Base-by-base conservation (phyloP, 768 basidiomycete species). In the Suillus fuscotomentosus region DNA sequence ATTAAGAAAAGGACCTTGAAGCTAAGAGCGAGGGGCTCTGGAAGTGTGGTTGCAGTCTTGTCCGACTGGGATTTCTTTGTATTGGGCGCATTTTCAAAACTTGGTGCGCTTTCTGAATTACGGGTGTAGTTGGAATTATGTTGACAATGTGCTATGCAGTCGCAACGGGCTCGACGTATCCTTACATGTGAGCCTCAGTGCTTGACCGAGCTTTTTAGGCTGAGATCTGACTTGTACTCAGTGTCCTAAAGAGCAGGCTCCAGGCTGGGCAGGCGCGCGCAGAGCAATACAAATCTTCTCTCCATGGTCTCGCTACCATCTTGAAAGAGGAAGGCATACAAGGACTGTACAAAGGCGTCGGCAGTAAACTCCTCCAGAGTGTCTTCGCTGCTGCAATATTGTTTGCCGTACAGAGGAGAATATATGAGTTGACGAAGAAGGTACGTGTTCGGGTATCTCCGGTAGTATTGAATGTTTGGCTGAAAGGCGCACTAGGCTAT, bases 301-400 rank as follows among this genome's bases (percentile, higher is more conserved):
- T 91, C 11, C 84, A 91, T 66, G 95, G 92, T 3, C 76, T 97
- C n/a, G 75, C 87, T 36, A 86, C 87, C 39, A 95, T 97, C 71
- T 70, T 95, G 67, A 80, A 79, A 65, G 85, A 90, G 68, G 96
- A 97, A 71, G 94, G 91, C 2, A 67, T 91, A n/a, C 81, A 80
- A 69, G 95, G 95, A 2, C 75, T 97, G 24, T 97, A 97, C 81
- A 90, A 86, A 68, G 96, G 96, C 7, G 84, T 96, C 34, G 83
- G 83, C 15, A 92, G 89, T 71, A 99, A 99, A 79, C 86, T 99
- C 24, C 64, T 92, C 5, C 97, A 98, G 77, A 94, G 91, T 67
- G 93, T 97, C 1, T 82, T 98, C 59, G 97, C 95, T 9, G 95
- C 95, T 17, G 94, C 95, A 7, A 94, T 99, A 69, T 82, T 99